Evolutionary conservation across 1,284 basidiomycete species (phyloP).

Genomic region (Phenoliferia sp.): DNA sequence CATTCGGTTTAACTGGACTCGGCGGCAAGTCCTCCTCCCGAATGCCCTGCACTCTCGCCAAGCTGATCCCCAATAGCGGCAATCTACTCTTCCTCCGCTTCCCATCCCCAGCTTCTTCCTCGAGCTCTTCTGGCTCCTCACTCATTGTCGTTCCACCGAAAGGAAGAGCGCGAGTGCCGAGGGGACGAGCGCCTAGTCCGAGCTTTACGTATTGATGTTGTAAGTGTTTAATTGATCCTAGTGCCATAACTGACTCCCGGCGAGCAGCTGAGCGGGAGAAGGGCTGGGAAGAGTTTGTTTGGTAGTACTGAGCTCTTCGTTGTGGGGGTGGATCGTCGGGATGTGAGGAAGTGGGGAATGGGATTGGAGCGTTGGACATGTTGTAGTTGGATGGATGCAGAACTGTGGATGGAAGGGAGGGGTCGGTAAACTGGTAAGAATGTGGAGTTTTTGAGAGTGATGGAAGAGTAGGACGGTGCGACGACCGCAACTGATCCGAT

Average conservation of each 20-base stretch:
- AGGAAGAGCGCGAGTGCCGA: too few species aligned
- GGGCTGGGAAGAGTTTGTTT: not conserved
- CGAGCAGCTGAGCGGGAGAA: constrained; percentile 80
- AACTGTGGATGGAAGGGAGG: not conserved
- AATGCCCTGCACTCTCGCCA: not conserved
- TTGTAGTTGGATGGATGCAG: not conserved
- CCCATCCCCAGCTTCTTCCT: not conserved
- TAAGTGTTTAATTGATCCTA: constrained; percentile 62
- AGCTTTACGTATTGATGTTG: constrained; percentile 44
- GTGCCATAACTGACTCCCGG: constrained; percentile 75
- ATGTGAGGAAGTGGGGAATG: not conserved
- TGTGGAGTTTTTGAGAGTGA: too few species aligned
- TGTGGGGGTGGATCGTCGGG: not conserved
- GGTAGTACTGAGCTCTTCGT: not conserved
- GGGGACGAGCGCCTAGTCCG: not conserved
- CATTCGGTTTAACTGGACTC: constrained; percentile 2
- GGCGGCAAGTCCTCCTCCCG: constrained; percentile 10
- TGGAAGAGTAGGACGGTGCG: too few species aligned
- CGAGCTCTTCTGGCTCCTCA: constrained; percentile 4
- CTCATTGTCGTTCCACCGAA: not conserved
- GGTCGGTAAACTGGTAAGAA: too few species aligned
- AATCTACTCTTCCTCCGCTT: not conserved
- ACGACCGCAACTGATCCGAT: too few species aligned
- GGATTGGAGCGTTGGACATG: not conserved
- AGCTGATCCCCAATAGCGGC: not conserved